phyloP scores from a whole-genome alignment of 345 rosid genomes.

The Raphanus sativus region DNA sequence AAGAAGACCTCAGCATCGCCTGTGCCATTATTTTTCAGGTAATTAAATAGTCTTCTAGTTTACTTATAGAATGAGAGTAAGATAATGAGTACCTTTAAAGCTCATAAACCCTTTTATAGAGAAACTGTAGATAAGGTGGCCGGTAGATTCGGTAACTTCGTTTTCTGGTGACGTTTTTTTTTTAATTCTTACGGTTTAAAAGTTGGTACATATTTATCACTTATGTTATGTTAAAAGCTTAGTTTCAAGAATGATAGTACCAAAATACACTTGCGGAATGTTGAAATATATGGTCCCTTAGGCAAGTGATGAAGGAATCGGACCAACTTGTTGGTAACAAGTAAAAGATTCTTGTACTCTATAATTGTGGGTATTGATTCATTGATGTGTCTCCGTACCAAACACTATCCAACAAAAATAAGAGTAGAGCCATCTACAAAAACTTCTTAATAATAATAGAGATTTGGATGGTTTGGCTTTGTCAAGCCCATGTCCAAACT shows the following conservation, averaged over 20 bases:
- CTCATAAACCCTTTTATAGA: neutral
- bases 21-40: neutral
- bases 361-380: neutral
- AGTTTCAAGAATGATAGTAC: too few species aligned
- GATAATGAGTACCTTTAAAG: neutral
- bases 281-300: slow-evolving; percentile 8
- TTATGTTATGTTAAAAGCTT: too few species aligned
- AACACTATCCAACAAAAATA: neutral
- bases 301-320: neutral
- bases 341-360: neutral
- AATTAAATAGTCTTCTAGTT: neutral
- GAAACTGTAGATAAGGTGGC: neutral
- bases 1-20: neutral
- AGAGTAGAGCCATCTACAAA: neutral
- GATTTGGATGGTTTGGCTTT: neutral
- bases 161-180: neutral
- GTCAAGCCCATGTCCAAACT: too few species aligned
- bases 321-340: neutral
- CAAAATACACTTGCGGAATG: too few species aligned
- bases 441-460: neutral
- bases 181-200: neutral
- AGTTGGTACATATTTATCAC: neutral
- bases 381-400: neutral
- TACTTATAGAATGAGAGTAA: neutral
- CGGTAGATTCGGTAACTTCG: neutral